Conservation (phyloP, 495 filamentous ascomycete genomes). For the Melanomma pulvis-pyrius region DNA sequence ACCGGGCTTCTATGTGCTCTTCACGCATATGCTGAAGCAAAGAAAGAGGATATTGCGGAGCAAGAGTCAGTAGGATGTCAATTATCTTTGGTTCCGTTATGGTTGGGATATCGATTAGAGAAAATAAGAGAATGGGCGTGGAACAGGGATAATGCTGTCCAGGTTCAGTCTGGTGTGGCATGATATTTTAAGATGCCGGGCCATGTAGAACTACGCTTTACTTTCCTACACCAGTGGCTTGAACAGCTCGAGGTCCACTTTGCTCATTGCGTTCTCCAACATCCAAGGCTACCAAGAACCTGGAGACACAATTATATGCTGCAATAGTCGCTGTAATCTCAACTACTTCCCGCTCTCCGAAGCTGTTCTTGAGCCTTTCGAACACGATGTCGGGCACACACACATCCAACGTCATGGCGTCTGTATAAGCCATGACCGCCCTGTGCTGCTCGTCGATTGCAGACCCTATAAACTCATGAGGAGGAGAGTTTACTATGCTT, state of each 20-base stretch:
- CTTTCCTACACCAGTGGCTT: too few relatives aligned
- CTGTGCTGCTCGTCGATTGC: conserved; percentile 33
- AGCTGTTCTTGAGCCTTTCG: conserved; percentile 55
- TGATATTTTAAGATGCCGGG: too few relatives aligned
- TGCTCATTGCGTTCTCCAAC: conserved; percentile 63
- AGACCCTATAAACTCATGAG: conserved; percentile 38
- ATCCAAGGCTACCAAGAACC: conserved; percentile 82
- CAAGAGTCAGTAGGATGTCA: conserved; percentile 39
- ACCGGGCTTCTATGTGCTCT: conserved; percentile 85
- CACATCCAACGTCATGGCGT: conserved; percentile 43
- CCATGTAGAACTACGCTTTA: too few relatives aligned
- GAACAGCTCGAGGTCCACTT: neutral
- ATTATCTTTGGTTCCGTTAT: too few relatives aligned
- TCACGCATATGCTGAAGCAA: conserved; percentile 92
- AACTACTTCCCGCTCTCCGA: conserved; percentile 52
- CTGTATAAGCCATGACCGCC: conserved; percentile 43
- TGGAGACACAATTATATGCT: conserved; percentile 85
- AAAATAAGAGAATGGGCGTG: too few relatives aligned
- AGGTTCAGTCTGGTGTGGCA: too few relatives aligned
- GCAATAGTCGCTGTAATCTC: conserved; percentile 69
- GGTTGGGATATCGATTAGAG: too few relatives aligned
- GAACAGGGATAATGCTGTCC: too few relatives aligned
- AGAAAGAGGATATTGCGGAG: conserved; percentile 72
- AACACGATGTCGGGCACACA: conserved; percentile 41
- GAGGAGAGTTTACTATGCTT: conserved; percentile 7